These are phyloP conservation scores for Fraxinus greggii DNA, from an alignment of 305 asterid species.

Conservation along the genomic window DNA sequence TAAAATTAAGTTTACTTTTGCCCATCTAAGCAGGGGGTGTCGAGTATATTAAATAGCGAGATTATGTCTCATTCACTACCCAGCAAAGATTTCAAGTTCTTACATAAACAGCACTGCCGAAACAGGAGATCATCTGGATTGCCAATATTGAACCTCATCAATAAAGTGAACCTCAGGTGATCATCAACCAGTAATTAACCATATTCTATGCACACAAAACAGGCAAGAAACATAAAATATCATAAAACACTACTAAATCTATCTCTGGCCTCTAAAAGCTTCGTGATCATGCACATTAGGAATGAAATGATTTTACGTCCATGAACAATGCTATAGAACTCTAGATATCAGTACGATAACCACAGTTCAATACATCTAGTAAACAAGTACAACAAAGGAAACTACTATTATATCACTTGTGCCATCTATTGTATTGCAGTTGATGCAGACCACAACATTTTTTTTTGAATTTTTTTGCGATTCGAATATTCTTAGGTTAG, in stretches of 20 bases:
- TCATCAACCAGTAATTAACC: not conserved
- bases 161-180: not conserved
- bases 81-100: not conserved
- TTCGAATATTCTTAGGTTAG: not conserved
- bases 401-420: not conserved
- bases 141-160: not conserved
- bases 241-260: not conserved
- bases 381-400: not conserved
- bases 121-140: not conserved
- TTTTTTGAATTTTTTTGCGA: not conserved
- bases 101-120: not conserved
- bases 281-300: not conserved
- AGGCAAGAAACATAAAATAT: not conserved
- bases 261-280: not conserved
- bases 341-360: not conserved
- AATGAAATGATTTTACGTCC: not conserved
- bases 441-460: not conserved
- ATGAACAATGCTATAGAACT: not conserved
- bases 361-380: not conserved
- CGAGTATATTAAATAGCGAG: not conserved
- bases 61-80: not conserved
- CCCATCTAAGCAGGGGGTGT: not conserved
- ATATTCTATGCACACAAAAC: not conserved
- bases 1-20: not conserved
- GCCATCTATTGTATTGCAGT: not conserved